Base-by-base conservation (phyloP, 768 basidiomycete species). In the Tylopilus subfusipes region DNA sequence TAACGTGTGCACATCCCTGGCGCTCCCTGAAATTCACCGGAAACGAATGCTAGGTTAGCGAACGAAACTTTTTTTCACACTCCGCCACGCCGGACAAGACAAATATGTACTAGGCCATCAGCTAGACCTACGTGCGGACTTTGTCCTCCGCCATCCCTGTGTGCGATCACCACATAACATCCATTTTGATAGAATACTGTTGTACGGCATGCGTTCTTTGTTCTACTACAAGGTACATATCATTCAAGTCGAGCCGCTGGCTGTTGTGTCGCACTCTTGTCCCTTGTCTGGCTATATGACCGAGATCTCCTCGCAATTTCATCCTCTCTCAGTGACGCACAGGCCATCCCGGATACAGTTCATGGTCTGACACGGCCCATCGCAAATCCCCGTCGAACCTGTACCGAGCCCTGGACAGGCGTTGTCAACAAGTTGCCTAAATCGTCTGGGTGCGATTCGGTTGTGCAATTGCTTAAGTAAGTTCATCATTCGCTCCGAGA, bases 351-450 rank as follows among this genome's bases (percentile, higher is more conserved):
- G 43, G 51, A 67, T 60, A 49, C 38, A 54, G 55, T 44, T 50
- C 52, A 13, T 24, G 18, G 33, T 46, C 31, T 53, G 58, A 40
- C 36, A 30, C 48, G 21, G 43, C 8, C 30, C 33, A 36, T 33
- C 51, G 54, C 62, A 46, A 51, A 64, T 61, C 53, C 47, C 65
- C 62, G 65, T 53, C 63, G 58, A 64, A 52, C 65, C 65, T 64
- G 62, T 50, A 39, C 42, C 36, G 46, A 55, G 50, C 61, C 63
- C 61, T 63, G 57, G 53, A 61, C 25, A 39, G 30, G 53, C n/a
- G 43, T 50, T 54, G 62, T 46, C 54, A 60, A 44, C 42, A 9
- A 6, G 39, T 63, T 59, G 63, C 61, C 59, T 57, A 67, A 52
- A 46, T 22, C 21, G 38, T 53, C 46, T 49, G 53, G 52, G 25